Base-by-base conservation (phyloP, 2,329 filamentous ascomycete species). In the Laburnicola sp. region DNA sequence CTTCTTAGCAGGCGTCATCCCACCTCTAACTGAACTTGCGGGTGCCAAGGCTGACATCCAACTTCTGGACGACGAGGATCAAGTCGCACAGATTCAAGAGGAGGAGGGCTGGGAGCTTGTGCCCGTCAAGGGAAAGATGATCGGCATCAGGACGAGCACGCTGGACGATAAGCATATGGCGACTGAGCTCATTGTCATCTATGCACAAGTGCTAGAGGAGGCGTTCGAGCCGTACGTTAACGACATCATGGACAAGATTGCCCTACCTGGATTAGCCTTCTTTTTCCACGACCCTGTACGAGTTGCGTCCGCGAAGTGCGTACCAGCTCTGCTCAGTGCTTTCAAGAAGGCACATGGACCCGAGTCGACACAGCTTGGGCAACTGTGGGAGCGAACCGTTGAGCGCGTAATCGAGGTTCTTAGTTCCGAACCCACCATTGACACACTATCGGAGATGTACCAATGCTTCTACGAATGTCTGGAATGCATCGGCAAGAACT, bases 91-190 rank as follows among this genome's bases (percentile, higher is more conserved):
- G 68, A 86, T 97, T 55, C 90, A 96, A 72, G 89, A 94, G 66
- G 93, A 97, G 66, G 93, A 97, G 50, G 93, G 93, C 37, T 99
- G 94, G 94, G 94, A 99, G 74, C 81, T 99, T 60, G 91, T 99
- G 11, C 94, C 94, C 6, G 82, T 99, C 49, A 96, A 96, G 76
- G 94, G 94, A 60, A 97, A 97, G 79, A 90, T 96, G 74, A 97
- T 99, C 67, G 94, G 94, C 58, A 99, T 99, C 77, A 91, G 92
- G 77, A 99, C 94, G 6, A 96, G 91, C 72, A 90, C 89, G 7
- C 86, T 99, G 73, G 94, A 99, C 65, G 94, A 99, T 76, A 99
- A 99, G 80, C 92, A 97, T 74, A 97, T 96, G 83, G 94, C 94
- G n/a, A 97, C 99, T 59, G 94, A 99, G 75, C 85, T 99, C 46